Evolutionary conservation across 2,329 filamentous ascomycete genomes (phyloP).

Genomic region (Pseudogymnoascus sp.): DNA sequence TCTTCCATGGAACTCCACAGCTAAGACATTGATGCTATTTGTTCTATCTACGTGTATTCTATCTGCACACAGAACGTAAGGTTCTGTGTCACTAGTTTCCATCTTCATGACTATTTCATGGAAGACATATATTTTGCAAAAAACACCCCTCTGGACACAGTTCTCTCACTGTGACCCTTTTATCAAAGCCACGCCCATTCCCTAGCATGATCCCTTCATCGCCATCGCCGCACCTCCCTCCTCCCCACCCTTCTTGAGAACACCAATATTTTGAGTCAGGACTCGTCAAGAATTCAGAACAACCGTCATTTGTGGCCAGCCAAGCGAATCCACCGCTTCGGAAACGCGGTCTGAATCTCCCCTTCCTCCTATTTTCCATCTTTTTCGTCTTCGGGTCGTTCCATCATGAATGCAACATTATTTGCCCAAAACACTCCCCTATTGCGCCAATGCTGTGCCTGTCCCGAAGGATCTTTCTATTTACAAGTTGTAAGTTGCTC

Average conservation of each 20-base stretch:
- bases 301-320: not conserved
- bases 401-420: constrained; percentile 7
- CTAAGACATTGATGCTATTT: constrained; percentile 6
- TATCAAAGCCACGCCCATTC: not conserved
- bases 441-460: constrained; percentile 7
- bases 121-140: not conserved
- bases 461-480: constrained; percentile 19
- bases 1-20: not conserved
- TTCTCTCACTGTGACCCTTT: not conserved
- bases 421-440: constrained; percentile 7
- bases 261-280: not conserved
- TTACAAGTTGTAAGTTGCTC: constrained; percentile 27
- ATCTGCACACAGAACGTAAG: not conserved
- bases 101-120: constrained; percentile 1
- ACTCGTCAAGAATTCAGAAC: not conserved
- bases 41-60: constrained; percentile 9
- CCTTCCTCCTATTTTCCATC: not conserved
- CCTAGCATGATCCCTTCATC: not conserved
- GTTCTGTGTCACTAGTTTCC: not conserved
- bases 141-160: not conserved
- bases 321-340: constrained; percentile 3
- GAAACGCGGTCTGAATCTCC: not conserved
- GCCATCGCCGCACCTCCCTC: not conserved
- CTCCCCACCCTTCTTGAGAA: not conserved
- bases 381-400: constrained; percentile 3